Evolutionary conservation across 129 eudicot genomes (phyloP).

Genomic region (Silybum marianum): DNA sequence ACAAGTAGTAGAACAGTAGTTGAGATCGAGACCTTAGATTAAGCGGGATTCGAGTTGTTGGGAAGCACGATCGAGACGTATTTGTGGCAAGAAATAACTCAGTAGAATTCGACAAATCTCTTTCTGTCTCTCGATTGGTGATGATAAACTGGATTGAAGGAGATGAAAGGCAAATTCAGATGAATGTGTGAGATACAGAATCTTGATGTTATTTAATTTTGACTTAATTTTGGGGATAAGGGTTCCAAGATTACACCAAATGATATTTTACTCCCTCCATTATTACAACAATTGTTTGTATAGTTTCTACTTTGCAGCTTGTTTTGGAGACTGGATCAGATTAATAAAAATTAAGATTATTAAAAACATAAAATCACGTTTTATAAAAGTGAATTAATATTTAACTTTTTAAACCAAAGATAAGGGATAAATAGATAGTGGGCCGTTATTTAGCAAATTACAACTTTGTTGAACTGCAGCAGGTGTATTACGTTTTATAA

Average conservation of each 20-base stretch:
- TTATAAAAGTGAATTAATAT: too few species aligned
- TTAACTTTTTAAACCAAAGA: too few species aligned
- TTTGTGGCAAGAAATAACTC: not conserved
- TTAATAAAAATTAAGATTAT: too few species aligned
- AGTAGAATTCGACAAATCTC: not conserved
- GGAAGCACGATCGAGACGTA: slow-evolving; percentile 3
- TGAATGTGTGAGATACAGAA: slow-evolving; percentile 12
- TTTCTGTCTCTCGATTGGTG: not conserved
- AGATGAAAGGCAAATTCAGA: slow-evolving; percentile 12
- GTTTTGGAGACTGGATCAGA: not conserved
- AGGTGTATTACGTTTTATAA: too few species aligned
- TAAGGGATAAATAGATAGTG: too few species aligned
- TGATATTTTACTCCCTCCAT: slow-evolving; percentile 31
- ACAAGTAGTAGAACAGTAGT: slow-evolving; percentile 12
- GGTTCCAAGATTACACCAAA: slow-evolving; percentile 14
- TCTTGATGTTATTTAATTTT: slow-evolving; percentile 19
- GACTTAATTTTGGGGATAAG: slow-evolving; percentile 31
- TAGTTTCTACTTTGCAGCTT: slow-evolving; percentile 7
- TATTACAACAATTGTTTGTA: slow-evolving; percentile 19
- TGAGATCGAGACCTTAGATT: slow-evolving; percentile 26
- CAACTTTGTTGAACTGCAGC: too few species aligned
- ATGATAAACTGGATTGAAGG: slow-evolving; percentile 15
- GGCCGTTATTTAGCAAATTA: too few species aligned
- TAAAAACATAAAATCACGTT: too few species aligned
- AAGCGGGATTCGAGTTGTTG: slow-evolving; percentile 12